Evolutionary conservation across 805 yeast species (phyloP), one percentile per base, ranked within the genome.

Genomic region (Starmerella kuoi): DNA sequence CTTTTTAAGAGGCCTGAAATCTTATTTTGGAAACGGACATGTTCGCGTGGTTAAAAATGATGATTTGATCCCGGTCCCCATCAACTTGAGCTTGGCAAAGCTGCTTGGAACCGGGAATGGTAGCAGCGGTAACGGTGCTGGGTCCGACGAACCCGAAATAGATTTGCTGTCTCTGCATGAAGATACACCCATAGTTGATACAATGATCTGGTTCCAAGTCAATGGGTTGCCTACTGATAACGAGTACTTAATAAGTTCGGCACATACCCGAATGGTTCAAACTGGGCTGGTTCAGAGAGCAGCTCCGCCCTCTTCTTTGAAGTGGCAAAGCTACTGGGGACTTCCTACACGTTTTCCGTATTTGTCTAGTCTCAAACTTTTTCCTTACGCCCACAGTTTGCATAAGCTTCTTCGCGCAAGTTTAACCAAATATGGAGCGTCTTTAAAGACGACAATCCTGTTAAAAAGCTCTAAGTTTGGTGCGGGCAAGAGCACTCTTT

Each of bases 191-290:
- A 30, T 4, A 14, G 76, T 82, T 1, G 84, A 86, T 56, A 65
- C 74, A 0, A 70, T 87, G 17, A 94, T 86, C 0, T 88, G 95
- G 95, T 88, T 86, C 60, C 73, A 73, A 50, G 72, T 88, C 3
- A 38, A 34, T 2, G 48, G 55, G 8, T 38, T 46, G 15, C 45
- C 50, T 4, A 18, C 28, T 8, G 35, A 41, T 15, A 31, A 34
- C 7, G 56, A 57, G 52, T 79, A 62, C 51, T 56, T 76, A 0
- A 70, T 87, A 27, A 86, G 81, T 57, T 77, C 94, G 0, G 48
- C 66, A 0, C 71, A 70, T 45, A 82, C 95, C 0, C 68, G 77
- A 34, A 68, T 88, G 67, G 68, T 74, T 3, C 91, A 76, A 53
- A 67, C 76, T 9, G 94, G 88, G 2, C 65, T 70, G 1, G 74